Evolutionary conservation across 805 yeast species (phyloP).

Genomic region (Ogataea pini): DNA sequence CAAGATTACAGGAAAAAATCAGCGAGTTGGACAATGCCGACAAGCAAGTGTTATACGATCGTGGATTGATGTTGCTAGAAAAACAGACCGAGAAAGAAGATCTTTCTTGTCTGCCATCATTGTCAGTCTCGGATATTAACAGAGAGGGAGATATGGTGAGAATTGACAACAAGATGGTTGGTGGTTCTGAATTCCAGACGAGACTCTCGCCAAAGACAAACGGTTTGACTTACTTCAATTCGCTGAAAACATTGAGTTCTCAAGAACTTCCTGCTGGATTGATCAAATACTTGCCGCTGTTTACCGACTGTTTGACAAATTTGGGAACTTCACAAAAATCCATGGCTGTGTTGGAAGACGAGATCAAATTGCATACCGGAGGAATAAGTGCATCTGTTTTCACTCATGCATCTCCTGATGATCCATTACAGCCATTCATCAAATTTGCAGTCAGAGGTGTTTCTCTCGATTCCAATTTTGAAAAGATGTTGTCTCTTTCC

Average conservation of each 20-base stretch:
- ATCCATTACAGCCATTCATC: slow-evolving; percentile 49
- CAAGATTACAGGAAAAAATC: slow-evolving; percentile 47
- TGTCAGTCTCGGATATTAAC: slow-evolving; percentile 72
- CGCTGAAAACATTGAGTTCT: slow-evolving; percentile 58
- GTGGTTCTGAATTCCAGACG: slow-evolving; percentile 27
- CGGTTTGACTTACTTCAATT: slow-evolving; percentile 76
- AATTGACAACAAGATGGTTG: slow-evolving; percentile 32
- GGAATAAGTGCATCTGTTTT: slow-evolving; percentile 69
- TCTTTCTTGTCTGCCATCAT: slow-evolving; percentile 75
- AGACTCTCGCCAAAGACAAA: slow-evolving; percentile 52
- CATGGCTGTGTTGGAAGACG: slow-evolving; percentile 82
- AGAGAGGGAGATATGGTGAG: slow-evolving; percentile 46
- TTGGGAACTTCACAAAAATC: slow-evolving; percentile 75
- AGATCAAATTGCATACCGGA: slow-evolving; percentile 80
- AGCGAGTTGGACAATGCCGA: slow-evolving; percentile 54
- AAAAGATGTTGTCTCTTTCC: slow-evolving; percentile 65
- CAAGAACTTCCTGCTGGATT: slow-evolving; percentile 57
- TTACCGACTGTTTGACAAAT: slow-evolving; percentile 76
- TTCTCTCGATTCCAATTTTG: slow-evolving; percentile 64
- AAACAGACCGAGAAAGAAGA: slow-evolving; percentile 73
- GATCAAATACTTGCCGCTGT: slow-evolving; percentile 72
- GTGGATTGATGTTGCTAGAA: slow-evolving; percentile 60
- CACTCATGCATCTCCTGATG: slow-evolving; percentile 54
- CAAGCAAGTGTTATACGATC: slow-evolving; percentile 52
- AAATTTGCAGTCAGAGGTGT: slow-evolving; percentile 65